A percentile compares a stretch with the other conserved stretches of the same genome.
Evolutionary conservation across 768 basidiomycete genomes (phyloP).

Genomic region (Sporobolomyces pararoseus): DNA sequence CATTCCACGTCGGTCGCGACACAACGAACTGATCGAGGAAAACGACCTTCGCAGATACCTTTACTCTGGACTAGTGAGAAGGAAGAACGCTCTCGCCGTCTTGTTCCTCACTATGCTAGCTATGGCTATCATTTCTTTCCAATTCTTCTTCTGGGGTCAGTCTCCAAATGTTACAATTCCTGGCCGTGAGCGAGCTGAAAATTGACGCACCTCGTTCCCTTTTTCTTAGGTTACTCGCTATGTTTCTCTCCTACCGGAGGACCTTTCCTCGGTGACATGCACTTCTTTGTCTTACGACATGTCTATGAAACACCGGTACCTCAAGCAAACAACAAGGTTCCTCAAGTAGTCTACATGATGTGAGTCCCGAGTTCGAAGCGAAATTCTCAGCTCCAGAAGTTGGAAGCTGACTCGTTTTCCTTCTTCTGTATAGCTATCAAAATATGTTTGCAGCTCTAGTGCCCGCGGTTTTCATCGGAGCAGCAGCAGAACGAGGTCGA

Average conservation of each 20-base stretch:
- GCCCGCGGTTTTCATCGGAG: constrained; percentile 59
- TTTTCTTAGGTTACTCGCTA: constrained; percentile 63
- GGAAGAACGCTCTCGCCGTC: constrained; percentile 83
- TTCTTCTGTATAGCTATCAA: constrained; percentile 60
- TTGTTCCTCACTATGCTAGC: constrained; percentile 54
- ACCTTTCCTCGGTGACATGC: constrained; percentile 81
- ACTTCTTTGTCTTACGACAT: constrained; percentile 68
- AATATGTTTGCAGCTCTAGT: constrained; percentile 68
- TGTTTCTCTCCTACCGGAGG: constrained; percentile 74
- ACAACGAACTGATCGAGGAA: background rate
- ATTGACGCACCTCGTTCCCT: background rate
- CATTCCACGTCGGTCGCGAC: background rate
- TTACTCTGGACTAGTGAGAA: constrained; percentile 59
- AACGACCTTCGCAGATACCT: constrained; percentile 53
- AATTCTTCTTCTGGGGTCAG: constrained; percentile 80
- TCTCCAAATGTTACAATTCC: background rate
- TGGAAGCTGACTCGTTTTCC: background rate
- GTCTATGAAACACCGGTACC: constrained; percentile 52
- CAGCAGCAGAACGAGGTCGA: constrained; percentile 81
- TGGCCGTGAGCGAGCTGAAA: too few species aligned
- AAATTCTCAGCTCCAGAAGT: too few species aligned
- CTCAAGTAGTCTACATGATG: constrained; percentile 59
- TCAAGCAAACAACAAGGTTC: constrained; percentile 54
- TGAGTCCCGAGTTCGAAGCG: constrained; percentile 3
- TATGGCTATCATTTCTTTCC: constrained; percentile 38